Evolutionary conservation across 169 alveolate species (phyloP).

Genomic region (Eimeria sp.): DNA sequence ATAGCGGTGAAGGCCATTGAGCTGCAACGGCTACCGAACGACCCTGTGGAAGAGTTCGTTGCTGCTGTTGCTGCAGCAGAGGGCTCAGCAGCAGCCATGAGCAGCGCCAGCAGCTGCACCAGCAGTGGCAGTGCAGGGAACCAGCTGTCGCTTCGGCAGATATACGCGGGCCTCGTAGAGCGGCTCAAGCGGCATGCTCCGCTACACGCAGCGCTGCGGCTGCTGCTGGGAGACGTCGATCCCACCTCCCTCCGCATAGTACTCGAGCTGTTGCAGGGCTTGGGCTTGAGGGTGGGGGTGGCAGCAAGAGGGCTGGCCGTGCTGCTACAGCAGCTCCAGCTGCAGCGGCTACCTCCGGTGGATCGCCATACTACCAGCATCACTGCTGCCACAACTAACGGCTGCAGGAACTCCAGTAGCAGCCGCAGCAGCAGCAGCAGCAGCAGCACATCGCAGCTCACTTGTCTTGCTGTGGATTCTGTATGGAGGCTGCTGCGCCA

Average conservation of each 20-base stretch:
- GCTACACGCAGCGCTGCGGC: constrained; percentile 44
- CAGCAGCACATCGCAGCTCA: not conserved
- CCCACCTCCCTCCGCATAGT: constrained; percentile 12
- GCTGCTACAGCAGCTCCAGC: constrained; percentile 72
- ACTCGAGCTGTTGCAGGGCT: constrained; percentile 50
- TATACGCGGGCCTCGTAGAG: constrained; percentile 7
- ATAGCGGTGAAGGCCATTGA: constrained; percentile 33
- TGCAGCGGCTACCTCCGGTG: not conserved
- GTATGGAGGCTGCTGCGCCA: constrained; percentile 54
- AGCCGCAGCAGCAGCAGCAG: constrained; percentile 42
- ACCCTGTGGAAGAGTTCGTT: constrained; percentile 26
- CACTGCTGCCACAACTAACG: not conserved
- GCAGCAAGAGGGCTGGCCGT: constrained; percentile 57
- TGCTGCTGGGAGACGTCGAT: constrained; percentile 50
- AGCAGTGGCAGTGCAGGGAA: not conserved
- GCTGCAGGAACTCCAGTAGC: constrained; percentile 11
- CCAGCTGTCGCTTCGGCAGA: constrained; percentile 26
- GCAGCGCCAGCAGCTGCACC: constrained; percentile 47
- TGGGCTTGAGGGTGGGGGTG: constrained; percentile 22
- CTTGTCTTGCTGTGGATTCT: constrained; percentile 45
- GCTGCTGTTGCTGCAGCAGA: constrained; percentile 53
- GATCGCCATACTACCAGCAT: not conserved
- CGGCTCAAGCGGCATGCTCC: not conserved
- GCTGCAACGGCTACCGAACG: constrained; percentile 23
- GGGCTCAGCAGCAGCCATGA: not conserved